These are phyloP conservation scores for Termitomyces sp. DNA, from an alignment of 768 basidiomycete species.

Conservation along the genomic window DNA sequence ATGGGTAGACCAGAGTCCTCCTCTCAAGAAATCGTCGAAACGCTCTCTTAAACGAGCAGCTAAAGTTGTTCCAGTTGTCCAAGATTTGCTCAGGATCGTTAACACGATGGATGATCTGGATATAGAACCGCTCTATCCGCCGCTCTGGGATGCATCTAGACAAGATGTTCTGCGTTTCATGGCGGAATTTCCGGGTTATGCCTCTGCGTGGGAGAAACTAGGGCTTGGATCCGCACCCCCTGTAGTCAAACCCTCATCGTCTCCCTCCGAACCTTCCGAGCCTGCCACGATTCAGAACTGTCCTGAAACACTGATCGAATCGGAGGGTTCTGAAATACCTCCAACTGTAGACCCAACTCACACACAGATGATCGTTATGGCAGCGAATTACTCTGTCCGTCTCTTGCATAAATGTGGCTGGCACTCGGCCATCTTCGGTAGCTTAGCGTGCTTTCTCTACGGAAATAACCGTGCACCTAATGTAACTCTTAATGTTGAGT, in stretches of 20 bases:
- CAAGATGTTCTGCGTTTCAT: not conserved
- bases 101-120: not conserved
- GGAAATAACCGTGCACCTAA: slow-evolving; percentile 34
- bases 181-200: not conserved
- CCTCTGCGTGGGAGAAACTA: slow-evolving; percentile 8
- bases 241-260: not conserved
- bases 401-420: slow-evolving; percentile 23
- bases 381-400: slow-evolving; percentile 23
- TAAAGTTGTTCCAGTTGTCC: not conserved
- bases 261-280: not conserved
- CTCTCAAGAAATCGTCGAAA: not conserved
- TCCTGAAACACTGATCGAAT: not conserved
- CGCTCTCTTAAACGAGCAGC: not conserved
- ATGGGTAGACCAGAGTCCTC: slow-evolving; percentile 3
- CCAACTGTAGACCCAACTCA: slow-evolving; percentile 9
- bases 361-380: slow-evolving; percentile 23
- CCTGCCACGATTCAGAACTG: not conserved
- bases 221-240: not conserved
- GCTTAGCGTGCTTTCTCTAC: slow-evolving; percentile 35
- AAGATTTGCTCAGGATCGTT: not conserved
- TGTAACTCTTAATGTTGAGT: slow-evolving; percentile 13
- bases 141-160: not conserved
- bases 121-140: not conserved
- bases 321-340: not conserved
- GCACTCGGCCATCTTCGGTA: slow-evolving; percentile 32